Evolutionary conservation across 2,329 filamentous ascomycete genomes (phyloP), one percentile per base, ranked within the genome.

Genomic region (Xylaria sp.): DNA sequence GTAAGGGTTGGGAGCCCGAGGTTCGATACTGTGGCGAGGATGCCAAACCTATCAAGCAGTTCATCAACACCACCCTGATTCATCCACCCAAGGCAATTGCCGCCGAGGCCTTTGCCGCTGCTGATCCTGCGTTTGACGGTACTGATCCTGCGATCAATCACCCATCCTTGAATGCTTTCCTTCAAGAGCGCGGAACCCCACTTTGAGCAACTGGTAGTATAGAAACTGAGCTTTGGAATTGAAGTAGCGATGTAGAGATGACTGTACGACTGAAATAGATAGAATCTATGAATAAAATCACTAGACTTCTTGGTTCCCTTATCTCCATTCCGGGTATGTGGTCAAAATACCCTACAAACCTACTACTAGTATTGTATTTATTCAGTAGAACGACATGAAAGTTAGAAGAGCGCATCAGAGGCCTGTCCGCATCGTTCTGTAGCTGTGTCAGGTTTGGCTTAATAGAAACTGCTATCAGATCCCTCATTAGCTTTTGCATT

Each of bases 1-100:
- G 58, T 12, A 45, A 61, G 19, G 65, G 63, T 12, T 67, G 65
- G 65, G 57, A 65, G 3, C 4, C 19, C n/a, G 19, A 12, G 1
- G 43, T 65, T n/a, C 40, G 40, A 9, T 37, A 25, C 4, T 0
- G 23, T 2, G 65, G 63, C 17, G 12, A 37, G 0, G 4, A 43
- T 4, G 65, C 46, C 4, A 67, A 67, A 53, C 7, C 49, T 1
- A 15, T 63, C 14, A 67, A 67, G 49, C 55, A 57, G 15, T 67
- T 65, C 38, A 65, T 67, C 53, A 67, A 65, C 43, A 37, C 9
- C 2, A 53, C 38, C 4, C 17, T 67, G 15, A 65, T 67, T 15
- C 65, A 67, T 49, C 62, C 65, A 19, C 65, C 65, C 15, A 52
- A 50, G 4, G 55, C 62, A 1, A 43, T 57, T 25, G 23, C 58